phyloP scores from a whole-genome alignment of 495 filamentous ascomycete genomes.

The Lasiosphaeria hispida region DNA sequence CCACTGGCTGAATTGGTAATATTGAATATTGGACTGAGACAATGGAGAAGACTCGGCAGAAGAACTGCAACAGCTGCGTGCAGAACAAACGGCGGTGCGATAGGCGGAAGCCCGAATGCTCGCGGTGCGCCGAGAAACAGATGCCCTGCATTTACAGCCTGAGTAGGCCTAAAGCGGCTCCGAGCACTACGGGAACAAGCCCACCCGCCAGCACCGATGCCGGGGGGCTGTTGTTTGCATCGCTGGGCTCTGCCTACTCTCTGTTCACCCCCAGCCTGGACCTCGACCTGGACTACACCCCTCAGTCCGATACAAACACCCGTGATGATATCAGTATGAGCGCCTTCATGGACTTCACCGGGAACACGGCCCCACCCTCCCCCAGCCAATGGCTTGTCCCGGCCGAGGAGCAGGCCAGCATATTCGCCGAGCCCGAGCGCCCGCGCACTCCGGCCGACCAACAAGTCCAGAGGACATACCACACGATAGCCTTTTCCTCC shows the following conservation, averaged over 20 bases:
- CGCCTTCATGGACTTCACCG: background rate
- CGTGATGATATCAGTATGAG: background rate
- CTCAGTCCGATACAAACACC: background rate
- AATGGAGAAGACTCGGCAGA: constrained; percentile 20
- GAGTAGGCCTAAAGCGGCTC: background rate
- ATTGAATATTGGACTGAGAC: too few species aligned
- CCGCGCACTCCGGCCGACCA: constrained; percentile 17
- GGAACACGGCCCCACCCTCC: background rate
- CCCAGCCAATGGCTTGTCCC: constrained; percentile 5
- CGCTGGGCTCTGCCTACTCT: background rate
- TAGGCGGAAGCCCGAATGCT: constrained; percentile 33
- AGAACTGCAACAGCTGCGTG: constrained; percentile 41
- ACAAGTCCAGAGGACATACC: constrained; percentile 7
- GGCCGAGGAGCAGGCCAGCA: background rate
- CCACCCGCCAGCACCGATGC: background rate
- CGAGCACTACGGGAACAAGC: background rate
- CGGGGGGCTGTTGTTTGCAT: background rate
- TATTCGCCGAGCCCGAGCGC: background rate
- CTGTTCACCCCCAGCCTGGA: background rate
- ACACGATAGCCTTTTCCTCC: constrained; percentile 15
- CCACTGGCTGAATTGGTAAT: too few species aligned
- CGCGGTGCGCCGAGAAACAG: constrained; percentile 32
- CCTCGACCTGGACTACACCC: background rate
- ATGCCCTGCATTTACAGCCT: constrained; percentile 29
- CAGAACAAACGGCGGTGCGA: constrained; percentile 38